Conservation (phyloP, 805 yeast species). For the Saccharomycopsis fermentans region DNA sequence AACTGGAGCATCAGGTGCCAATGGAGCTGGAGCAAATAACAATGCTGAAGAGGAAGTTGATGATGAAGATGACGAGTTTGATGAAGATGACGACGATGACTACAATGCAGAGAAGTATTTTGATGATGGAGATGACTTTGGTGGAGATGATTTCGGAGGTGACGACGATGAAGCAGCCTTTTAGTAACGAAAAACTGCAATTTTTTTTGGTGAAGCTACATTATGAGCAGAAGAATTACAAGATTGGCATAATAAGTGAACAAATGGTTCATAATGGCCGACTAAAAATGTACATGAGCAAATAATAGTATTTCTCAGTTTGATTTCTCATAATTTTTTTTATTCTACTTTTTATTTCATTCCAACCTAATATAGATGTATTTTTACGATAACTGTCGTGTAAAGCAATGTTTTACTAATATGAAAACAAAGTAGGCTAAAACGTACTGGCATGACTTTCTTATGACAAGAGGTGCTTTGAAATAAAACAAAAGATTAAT, state of each 20-base stretch:
- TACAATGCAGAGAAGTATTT: constrained; percentile 74
- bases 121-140: constrained; percentile 51
- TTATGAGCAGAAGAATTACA: no score
- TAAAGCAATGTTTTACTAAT: no score
- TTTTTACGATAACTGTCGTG: not conserved
- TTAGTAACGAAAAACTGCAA: constrained; percentile 22
- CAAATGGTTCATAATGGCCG: no score
- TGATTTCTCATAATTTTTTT: not conserved
- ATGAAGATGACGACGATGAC: constrained; percentile 69
- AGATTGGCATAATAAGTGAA: no score
- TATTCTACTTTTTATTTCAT: not conserved
- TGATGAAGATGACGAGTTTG: constrained; percentile 59
- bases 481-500: no score
- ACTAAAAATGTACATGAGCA: no score
- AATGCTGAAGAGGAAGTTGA: constrained; percentile 34
- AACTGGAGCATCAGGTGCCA: not conserved
- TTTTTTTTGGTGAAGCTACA: not conserved
- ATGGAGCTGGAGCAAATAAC: constrained; percentile 20
- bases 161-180: constrained; percentile 69
- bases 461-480: no score
- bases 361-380: not conserved
- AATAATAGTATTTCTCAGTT: not conserved
- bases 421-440: no score
- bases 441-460: no score
- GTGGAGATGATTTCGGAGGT: constrained; percentile 44